Base-by-base conservation (phyloP, 1,139 yeast genomes). In the Suhomyces bolitotheri region DNA sequence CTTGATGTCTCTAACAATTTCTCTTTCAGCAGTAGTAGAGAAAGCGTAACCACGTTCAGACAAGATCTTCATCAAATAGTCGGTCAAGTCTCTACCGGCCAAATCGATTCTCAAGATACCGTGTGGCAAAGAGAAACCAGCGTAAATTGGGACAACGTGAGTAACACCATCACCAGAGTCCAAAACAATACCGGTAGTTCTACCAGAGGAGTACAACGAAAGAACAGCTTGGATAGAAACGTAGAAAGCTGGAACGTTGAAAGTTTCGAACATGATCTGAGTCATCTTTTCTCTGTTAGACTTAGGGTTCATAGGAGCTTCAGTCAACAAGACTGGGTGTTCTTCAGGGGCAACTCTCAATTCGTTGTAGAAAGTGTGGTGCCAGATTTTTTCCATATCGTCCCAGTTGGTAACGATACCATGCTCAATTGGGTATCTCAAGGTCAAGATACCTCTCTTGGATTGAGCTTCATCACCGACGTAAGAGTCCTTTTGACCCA, bases 331-430 rank as follows among this genome's bases (percentile, higher is more conserved):
- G 58, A 87, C 95, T 64, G 97, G 97, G 80, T 92, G 98, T 73
- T 92, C 97, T 74, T 89, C 96, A 67, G 96, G 96, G 45, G 97
- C 97, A 69, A 92, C 95, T 77, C 96, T 86, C 73, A 87, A 83
- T 75, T 87, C 96, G 75, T 87, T 88, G 89, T 86, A 87, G 78
- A 87, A 88, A 59, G 96, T 87, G 80, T 87, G 96, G 73, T 87
- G 96, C 96, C 97, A 88, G 76, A 92, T 92, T 81, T 87, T 92
- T 83, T 90, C 98, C 97, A 92, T 92, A 72, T 92, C 98, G 68
- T 92, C 97, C 98, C 98, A 92, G 92, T 92, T 92, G 76, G 96
- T 92, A 54, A 92, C 98, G 59, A 92, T 89, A 87, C 98, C 98
- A 80, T 92, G 98, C 79, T 92, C 98, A 69, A 92, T 92, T 66